Base-by-base conservation (phyloP, 208 protist genomes). In the Wallacemonas sp. region DNA sequence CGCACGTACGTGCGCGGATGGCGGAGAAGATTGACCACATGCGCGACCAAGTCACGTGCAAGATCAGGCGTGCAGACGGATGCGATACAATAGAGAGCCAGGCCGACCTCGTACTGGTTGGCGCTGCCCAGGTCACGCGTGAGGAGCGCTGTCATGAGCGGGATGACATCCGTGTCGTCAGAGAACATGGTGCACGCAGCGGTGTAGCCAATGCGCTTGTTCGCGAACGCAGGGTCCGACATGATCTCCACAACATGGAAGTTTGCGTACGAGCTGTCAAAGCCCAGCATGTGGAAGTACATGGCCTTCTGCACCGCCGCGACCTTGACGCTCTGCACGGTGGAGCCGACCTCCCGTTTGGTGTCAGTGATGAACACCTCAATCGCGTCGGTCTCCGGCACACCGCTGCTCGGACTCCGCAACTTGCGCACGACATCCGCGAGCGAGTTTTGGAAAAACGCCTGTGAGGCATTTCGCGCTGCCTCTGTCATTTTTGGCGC, bases 211-310 rank as follows among this genome's bases (percentile, higher is more conserved):
- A 87, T 69, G n/a, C 91, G 87, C 72, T 98, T 98, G 55, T 95
- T 89, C 11, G 72, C 61, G 61, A 94, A 96, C 8, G 71, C 42
- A 18, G 81, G 65, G 55, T 91, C 84, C 10, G 83, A 86, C 97
- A 99, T 99, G 10, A 99, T 86, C 75, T 99, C 98, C 3, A 99
- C 83, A 28, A 98, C 87, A 67, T 97, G 88, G 67, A 99, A 99
- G 29, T 96, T 74, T 0, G 97, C 98, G 85, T 97, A 99, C 39
- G 70, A 82, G 20, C 98, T 95, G 70, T 94, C 92, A 82, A 99
- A 98, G 36, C 98, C 98, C 2, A 99, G 75, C 97, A 99, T 99
- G 70, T 98, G 87, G 42, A 99, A 92, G 75, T 99, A 99, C 16
- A 87, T 97, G 8, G 99, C 86, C 81, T 99, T 99, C 69, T 98